phyloP scores from a whole-genome alignment of 2,329 filamentous ascomycete species.

The Colletotrichum falcatum region DNA sequence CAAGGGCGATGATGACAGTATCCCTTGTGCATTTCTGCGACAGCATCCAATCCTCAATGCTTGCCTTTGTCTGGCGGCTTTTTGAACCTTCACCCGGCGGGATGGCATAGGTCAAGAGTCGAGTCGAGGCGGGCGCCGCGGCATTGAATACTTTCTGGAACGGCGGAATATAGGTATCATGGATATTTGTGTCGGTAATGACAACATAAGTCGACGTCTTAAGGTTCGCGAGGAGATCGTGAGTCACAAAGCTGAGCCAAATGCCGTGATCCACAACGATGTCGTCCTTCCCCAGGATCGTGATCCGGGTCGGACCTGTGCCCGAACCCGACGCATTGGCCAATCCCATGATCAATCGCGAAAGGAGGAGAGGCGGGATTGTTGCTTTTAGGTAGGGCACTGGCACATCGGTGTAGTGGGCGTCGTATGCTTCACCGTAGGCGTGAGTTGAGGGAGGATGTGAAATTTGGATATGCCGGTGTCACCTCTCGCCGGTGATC shows the following conservation, averaged over 20 bases:
- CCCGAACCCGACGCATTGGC: constrained; percentile 39
- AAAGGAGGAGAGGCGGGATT: not conserved
- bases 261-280: constrained; percentile 94
- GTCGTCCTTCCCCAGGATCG: constrained; percentile 87
- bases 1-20: constrained; percentile 93
- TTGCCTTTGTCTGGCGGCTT: constrained; percentile 90
- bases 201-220: constrained; percentile 93
- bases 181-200: constrained; percentile 95
- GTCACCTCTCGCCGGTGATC: no score
- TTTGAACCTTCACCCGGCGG: constrained; percentile 95
- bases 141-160: constrained; percentile 67
- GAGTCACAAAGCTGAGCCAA: constrained; percentile 84
- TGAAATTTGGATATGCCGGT: no score
- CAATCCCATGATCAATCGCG: constrained; percentile 31
- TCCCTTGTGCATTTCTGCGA: constrained; percentile 92
- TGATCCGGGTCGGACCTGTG: constrained; percentile 69
- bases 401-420: constrained; percentile 19
- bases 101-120: constrained; percentile 87
- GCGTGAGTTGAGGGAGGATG: no score
- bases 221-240: constrained; percentile 83
- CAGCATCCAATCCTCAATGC: constrained; percentile 98
- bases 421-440: not conserved
- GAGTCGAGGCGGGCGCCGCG: constrained; percentile 58
- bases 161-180: constrained; percentile 80
- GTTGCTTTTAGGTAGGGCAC: not conserved